These are phyloP conservation scores for Botryotinia globosa DNA, from an alignment of 2,329 filamentous ascomycete species.

Conservation along the genomic window DNA sequence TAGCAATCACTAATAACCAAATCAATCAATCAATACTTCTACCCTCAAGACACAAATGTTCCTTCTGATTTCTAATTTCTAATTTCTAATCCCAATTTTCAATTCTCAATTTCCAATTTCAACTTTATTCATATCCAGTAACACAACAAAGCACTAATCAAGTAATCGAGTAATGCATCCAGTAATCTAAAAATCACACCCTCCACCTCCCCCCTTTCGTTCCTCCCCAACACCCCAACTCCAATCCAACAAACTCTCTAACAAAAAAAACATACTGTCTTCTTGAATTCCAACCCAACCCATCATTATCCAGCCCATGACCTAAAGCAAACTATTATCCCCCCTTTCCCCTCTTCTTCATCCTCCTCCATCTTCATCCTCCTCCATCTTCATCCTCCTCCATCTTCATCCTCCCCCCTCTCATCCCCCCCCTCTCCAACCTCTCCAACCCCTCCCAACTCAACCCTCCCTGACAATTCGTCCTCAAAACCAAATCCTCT, in stretches of 20 bases:
- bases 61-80: neutral
- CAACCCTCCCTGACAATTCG: neutral
- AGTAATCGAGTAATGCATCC: too few relatives aligned
- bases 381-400: neutral
- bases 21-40: neutral
- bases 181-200: neutral
- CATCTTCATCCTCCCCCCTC: neutral
- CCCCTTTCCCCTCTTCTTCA: too few relatives aligned
- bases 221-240: too few relatives aligned
- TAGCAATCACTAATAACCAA: too few relatives aligned
- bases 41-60: accelerated
- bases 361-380: neutral
- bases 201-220: too few relatives aligned
- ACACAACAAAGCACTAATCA: neutral
- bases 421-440: neutral
- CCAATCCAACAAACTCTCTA: neutral
- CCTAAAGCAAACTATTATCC: neutral
- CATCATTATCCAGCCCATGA: neutral
- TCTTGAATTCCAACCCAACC: neutral
- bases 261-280: neutral
- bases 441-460: neutral
- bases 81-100: neutral
- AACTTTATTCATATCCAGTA: neutral
- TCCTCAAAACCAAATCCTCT: conserved; percentile 33
- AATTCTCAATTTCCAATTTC: neutral